Base-by-base conservation (phyloP, 1,284 basidiomycete species). In the Amylostereum chailletii region DNA sequence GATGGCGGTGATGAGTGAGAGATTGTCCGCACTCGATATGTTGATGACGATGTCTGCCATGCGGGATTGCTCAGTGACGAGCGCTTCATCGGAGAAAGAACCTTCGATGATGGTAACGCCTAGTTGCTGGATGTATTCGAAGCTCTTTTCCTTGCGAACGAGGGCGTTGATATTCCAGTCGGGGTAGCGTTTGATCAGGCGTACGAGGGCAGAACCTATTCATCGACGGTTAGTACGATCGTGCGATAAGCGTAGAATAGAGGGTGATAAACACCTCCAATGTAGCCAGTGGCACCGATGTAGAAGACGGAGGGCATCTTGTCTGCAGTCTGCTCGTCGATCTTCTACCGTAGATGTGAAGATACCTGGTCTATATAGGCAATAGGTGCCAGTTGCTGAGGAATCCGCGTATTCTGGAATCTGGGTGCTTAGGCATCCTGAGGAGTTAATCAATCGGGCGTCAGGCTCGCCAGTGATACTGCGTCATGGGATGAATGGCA, bases 21-120 rank as follows among this genome's bases (percentile, higher is more conserved):
- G 10, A 33, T 53, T 30, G 19, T 53, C 51, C 5, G 40, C 30
- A 32, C 45, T 49, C 1, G 36, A 49, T 4, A 27, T 31, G 5
- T 53, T 53, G 36, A 53, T 19, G 3, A 42, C 46, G 19, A 53
- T 40, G 10, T 53, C 49, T 3, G 50, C 45, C 2, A 11, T 19
- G 5, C 46, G 46, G 29, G 41, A 45, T 2, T 41, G 37, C 37
- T 38, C 9, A 5, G 39, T n/a, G 32, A 53, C 41, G 38, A 51
- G 11, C 6, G n/a, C n/a, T n/a, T 50, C 45, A 10, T 8, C 10
- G 11, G 46, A 40, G 4, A 11, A 27, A 33, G 45, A 44, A 5
- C 41, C 49, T 8, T 47, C 5, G 9, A 51, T n/a, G 29, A 53
- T 49, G 4, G 45, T 5, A 3, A 44, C 45, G 6, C 33, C 33